Evolutionary conservation across 768 basidiomycete species (phyloP).

Genomic region (Tylopilus plumbeoviolaceoides): DNA sequence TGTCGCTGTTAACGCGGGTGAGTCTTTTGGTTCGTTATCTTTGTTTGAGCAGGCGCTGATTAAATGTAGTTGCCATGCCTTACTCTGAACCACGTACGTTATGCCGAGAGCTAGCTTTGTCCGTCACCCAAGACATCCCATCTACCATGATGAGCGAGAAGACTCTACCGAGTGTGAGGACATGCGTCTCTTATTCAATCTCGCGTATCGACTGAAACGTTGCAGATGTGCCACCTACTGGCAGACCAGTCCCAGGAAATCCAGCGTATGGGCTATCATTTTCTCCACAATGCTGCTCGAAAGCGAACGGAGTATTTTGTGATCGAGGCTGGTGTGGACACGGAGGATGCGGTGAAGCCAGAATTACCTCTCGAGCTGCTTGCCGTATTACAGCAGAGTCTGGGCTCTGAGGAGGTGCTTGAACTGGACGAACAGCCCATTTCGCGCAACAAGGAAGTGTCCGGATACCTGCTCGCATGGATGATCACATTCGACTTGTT

Average conservation of each 20-base stretch:
- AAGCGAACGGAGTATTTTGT: conserved; percentile 81
- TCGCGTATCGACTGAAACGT: not conserved
- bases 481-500: conserved; percentile 88
- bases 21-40: too few species aligned
- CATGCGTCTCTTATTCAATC: not conserved
- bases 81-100: conserved; percentile 57
- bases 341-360: conserved; percentile 48
- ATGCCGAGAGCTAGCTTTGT: conserved; percentile 65
- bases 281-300: conserved; percentile 65
- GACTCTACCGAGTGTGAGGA: conserved; percentile 58
- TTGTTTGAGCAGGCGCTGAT: too few species aligned
- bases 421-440: conserved; percentile 40
- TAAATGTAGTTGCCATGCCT: too few species aligned
- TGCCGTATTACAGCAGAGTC: conserved; percentile 49
- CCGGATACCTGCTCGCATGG: conserved; percentile 80
- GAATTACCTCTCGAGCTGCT: conserved; percentile 68
- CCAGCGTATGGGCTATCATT: conserved; percentile 73
- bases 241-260: conserved; percentile 58
- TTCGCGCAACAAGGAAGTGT: conserved; percentile 36
- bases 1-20: too few species aligned
- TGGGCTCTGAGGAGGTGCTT: conserved; percentile 38
- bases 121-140: conserved; percentile 65
- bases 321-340: conserved; percentile 80
- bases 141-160: conserved; percentile 55
- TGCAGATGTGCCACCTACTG: conserved; percentile 78